Evolutionary conservation across 805 yeast genomes (phyloP).

Genomic region (Saccharomycopsis javanensis): DNA sequence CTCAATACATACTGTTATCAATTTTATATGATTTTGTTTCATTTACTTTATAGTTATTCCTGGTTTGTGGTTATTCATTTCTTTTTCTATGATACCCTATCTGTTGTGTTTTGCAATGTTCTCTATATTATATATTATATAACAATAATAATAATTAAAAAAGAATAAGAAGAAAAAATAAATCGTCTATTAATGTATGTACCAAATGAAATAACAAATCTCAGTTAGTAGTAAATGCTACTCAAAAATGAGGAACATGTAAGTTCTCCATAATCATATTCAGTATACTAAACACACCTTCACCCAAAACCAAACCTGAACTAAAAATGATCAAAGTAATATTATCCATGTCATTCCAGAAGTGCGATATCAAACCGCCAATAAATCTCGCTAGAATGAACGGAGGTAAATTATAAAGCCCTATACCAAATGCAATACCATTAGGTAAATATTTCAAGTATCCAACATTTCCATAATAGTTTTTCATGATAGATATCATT

Average conservation of each 20-base stretch:
- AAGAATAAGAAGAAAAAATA: too few species aligned
- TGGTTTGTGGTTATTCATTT: too few species aligned
- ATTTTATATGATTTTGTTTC: too few species aligned
- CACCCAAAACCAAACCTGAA: constrained; percentile 89
- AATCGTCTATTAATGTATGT: background rate
- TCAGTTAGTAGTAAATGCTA: background rate
- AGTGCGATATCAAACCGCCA: constrained; percentile 67
- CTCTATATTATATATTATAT: background rate
- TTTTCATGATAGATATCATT: constrained; percentile 51
- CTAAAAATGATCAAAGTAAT: constrained; percentile 55
- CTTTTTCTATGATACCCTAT: too few species aligned
- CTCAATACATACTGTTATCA: too few species aligned
- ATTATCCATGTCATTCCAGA: constrained; percentile 47
- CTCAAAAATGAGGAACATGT: constrained; percentile 48
- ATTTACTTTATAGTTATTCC: too few species aligned
- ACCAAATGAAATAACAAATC: background rate
- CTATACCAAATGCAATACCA: constrained; percentile 96
- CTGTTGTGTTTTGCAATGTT: background rate
- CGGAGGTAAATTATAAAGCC: constrained; percentile 87
- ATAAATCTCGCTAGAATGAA: constrained; percentile 88
- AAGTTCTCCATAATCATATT: constrained; percentile 70
- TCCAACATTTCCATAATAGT: constrained; percentile 31
- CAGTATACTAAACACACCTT: constrained; percentile 78
- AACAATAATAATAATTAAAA: background rate
- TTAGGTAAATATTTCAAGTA: constrained; percentile 59